Base-by-base conservation (phyloP, 192 early-diverging fungal genomes). In the Backusella liffmaniae region DNA sequence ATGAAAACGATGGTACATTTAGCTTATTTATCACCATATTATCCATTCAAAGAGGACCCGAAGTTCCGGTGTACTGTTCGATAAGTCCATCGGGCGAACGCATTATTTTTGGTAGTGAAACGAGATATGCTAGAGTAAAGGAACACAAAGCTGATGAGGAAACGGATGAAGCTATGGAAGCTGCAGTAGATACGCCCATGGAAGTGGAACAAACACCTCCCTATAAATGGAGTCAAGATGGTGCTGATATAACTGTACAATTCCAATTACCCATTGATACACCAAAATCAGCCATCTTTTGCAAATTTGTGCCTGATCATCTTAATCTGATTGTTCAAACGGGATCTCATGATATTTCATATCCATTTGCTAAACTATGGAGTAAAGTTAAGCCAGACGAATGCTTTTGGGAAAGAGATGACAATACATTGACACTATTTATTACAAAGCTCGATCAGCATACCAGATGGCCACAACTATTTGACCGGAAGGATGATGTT, bases 201-300 rank as follows among this genome's bases (percentile, higher is more conserved):
- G 42, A 30, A 73, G 32, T 56, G 34, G 72, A 35, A 2, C 35
- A 15, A 75, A 77, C 26, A 41, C 76, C 79, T 1, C 84, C 80
- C 4, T 94, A 94, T 78, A 84, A 87, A 72, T 94, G 93, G 93
- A 89, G 80, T 3, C 93, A 94, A 49, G 88, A 89, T 5, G 73
- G 83, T 7, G 81, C 81, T 9, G 93, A 94, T 42, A 82, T 94
- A 62, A 91, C 90, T 0, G 74, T 94, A 32, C 85, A 84, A 65
- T 89, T 92, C 37, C 76, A 85, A 35, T 76, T 94, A 21, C 90
- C 91, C 1, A 66, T 26, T 2, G 75, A 79, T 26, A 86, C 90
- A 34, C 81, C 79, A 9, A 86, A 88, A 5, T 79, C 78, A 1
- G 90, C 89, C 62, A 81, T 94, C 46, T 42, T 73, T 23, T 94